A percentile compares a stretch with the other conserved stretches of the same genome.
These are phyloP conservation scores for Cenchrus americanus DNA, from an alignment of 176 grass and related monocot genomes.

Conservation along the genomic window DNA sequence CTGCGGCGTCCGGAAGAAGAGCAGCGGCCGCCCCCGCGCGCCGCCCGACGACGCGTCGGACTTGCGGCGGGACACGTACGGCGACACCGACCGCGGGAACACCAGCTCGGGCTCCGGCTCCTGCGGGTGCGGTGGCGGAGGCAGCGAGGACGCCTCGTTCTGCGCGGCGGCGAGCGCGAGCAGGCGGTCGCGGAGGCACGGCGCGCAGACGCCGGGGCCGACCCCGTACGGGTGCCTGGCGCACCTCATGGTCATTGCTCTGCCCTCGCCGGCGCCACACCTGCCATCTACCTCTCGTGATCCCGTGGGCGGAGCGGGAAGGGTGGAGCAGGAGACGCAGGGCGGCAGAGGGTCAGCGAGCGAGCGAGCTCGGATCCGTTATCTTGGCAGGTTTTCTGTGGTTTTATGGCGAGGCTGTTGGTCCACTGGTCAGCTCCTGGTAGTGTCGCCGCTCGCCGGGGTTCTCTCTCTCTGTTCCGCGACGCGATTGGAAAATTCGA, in stretches of 20 bases:
- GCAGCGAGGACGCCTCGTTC: conserved; percentile 62
- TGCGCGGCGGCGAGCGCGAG: conserved; percentile 67
- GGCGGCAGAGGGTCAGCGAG: neutral
- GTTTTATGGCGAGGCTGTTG: neutral
- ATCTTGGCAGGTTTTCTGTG: neutral
- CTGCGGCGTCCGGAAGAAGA: conserved; percentile 81
- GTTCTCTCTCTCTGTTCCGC: neutral
- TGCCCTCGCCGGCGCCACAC: neutral
- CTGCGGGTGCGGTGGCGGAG: neutral
- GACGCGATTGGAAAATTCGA: conserved; percentile 6
- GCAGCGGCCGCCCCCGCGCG: conserved; percentile 29
- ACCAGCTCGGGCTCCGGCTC: neutral
- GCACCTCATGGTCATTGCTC: conserved; percentile 79
- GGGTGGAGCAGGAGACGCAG: neutral
- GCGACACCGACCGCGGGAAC: conserved; percentile 60
- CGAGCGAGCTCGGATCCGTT: neutral
- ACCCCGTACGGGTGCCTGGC: conserved; percentile 67
- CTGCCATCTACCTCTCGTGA: conserved; percentile 1
- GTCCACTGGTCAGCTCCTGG: neutral
- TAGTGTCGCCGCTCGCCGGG: too few relatives aligned
- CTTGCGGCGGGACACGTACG: conserved; percentile 53
- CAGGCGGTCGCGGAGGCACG: conserved; percentile 90
- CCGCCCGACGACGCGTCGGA: conserved; percentile 40
- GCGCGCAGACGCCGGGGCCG: conserved; percentile 75
- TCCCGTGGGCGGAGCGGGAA: neutral